Percentiles rank a stretch among this genome's conserved stretches.
phyloP scores from a whole-genome alignment of 1,139 yeast genomes.

The Yamadazyma kanchanaburiensis region DNA sequence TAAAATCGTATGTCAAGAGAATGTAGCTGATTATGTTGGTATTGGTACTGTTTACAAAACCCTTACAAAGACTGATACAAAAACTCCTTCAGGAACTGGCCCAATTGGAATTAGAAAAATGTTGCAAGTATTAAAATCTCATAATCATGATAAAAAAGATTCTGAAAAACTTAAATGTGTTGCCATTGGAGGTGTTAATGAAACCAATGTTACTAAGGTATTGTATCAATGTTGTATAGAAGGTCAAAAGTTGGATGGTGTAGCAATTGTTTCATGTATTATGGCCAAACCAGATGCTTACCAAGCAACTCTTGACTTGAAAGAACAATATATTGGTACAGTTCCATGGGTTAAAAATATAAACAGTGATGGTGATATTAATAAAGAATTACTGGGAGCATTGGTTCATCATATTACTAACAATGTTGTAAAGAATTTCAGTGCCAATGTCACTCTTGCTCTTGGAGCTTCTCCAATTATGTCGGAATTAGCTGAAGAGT shows the following conservation, averaged over 20 bases:
- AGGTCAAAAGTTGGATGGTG: slow-evolving; percentile 53
- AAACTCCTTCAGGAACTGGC: slow-evolving; percentile 51
- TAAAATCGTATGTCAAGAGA: slow-evolving; percentile 48
- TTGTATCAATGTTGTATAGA: slow-evolving; percentile 44
- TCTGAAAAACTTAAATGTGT: slow-evolving; percentile 48
- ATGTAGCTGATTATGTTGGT: slow-evolving; percentile 76
- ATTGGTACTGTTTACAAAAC: slow-evolving; percentile 83
- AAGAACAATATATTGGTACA: slow-evolving; percentile 11
- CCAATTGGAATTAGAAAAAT: slow-evolving; percentile 62
- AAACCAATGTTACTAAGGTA: slow-evolving; percentile 57
- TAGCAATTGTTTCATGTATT: slow-evolving; percentile 83
- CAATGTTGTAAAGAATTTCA: slow-evolving; percentile 82
- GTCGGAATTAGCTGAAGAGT: slow-evolving; percentile 78
- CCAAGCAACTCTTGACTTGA: slow-evolving; percentile 43
- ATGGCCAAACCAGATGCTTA: slow-evolving; percentile 67
- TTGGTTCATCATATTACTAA: slow-evolving; percentile 88
- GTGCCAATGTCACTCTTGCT: slow-evolving; percentile 87
- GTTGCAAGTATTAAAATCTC: slow-evolving; percentile 44
- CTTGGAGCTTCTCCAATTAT: slow-evolving; percentile 87
- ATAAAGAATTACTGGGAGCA: slow-evolving; percentile 33
- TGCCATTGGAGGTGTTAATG: slow-evolving; percentile 85
- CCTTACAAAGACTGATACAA: slow-evolving; percentile 56
- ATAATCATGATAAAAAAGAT: slow-evolving; percentile 23
- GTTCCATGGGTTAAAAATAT: slow-evolving; percentile 4
- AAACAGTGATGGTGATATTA: slow-evolving; percentile 3